Evolutionary conservation across 169 alveolate genomes (phyloP), one percentile per base, ranked within the genome.

Genomic region (Prorocentrum cordatum): DNA sequence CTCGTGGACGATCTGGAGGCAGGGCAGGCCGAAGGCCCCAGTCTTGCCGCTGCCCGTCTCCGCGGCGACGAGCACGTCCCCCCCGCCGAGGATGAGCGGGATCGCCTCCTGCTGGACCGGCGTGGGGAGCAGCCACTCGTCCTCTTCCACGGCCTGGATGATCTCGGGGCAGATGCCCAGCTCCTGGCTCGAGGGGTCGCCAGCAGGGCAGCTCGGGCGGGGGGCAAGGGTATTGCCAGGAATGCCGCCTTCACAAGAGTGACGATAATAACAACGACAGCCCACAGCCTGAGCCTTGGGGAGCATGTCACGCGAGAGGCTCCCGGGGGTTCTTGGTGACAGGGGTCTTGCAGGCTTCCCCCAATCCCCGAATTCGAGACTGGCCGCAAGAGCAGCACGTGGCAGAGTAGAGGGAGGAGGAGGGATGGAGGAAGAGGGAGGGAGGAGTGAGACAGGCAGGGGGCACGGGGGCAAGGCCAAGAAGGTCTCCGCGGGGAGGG

Each of bases 11-110:
- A 91, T 73, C 61, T 93, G 94, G 62, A 91, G 87, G 66, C 93
- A 88, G 0, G 94, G 93, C 20, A 93, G 73, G 36, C 93, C 94
- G 71, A 93, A 93, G n/a, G 94, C 94, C 12, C 92, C 94, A 24
- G 94, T 93, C 75, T 93, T 93, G 50, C 94, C 94, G 45, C 92
- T 91, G 20, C 94, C 94, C 2, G 94, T 93, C 42, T 93, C 94
- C 0, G 94, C 94, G 0, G 93, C 93, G 2, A 92, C 93, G 35
- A 92, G 66, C 22, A 93, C 94, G 38, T 93, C 94, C 0, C 93
- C 94, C 18, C 94, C 94, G 10, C 94, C 93, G 2, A 93, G 89
- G 29, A 92, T 92, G 61, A 90, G 64, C 9, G 94, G 94, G n/a
- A 93, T 84, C 4, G 42, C 90, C 50, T 93, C 94, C 36, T 91